A percentile compares a stretch with the other conserved stretches of the same genome.
Conservation (phyloP, 257 asterid genomes). For the Gardenia jasminoides region DNA sequence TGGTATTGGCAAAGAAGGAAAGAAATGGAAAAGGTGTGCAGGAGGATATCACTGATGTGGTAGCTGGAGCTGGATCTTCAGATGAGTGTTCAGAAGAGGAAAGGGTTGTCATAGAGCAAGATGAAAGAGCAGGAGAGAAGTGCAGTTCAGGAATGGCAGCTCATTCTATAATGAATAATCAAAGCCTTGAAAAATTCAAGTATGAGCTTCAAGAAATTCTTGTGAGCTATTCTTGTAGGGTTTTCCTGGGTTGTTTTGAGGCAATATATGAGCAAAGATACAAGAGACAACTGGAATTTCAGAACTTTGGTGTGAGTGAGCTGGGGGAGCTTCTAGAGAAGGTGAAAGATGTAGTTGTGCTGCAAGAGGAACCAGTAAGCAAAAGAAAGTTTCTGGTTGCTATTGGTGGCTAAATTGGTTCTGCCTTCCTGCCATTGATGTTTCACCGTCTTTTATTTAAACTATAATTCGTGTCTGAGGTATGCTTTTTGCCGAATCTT, state of each 20-base stretch:
- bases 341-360: slow-evolving; percentile 64
- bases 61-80: slow-evolving; percentile 47
- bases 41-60: slow-evolving; percentile 35
- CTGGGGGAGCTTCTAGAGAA: slow-evolving; percentile 77
- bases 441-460: slow-evolving; percentile 13
- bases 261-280: slow-evolving; percentile 69
- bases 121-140: slow-evolving; percentile 24
- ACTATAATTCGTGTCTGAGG: slow-evolving; percentile 26
- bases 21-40: slow-evolving; percentile 48
- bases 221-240: slow-evolving; percentile 78
- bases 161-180: slow-evolving; percentile 19
- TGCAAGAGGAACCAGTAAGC: slow-evolving; percentile 72
- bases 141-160: slow-evolving; percentile 20
- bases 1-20: slow-evolving; percentile 43
- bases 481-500: slow-evolving; percentile 21
- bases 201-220: slow-evolving; percentile 86
- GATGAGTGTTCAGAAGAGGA: slow-evolving; percentile 74
- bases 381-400: slow-evolving; percentile 64
- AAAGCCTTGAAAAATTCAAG: slow-evolving; percentile 51
- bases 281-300: slow-evolving; percentile 68
- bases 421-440: not conserved
- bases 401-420: slow-evolving; percentile 44
- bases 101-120: slow-evolving; percentile 35
- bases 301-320: slow-evolving; percentile 58
- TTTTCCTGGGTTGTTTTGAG: slow-evolving; percentile 66